A percentile compares a stretch with the other conserved stretches of the same genome.
Evolutionary conservation across 306 rosid species (phyloP).

Genomic region (Oemleria cerasiformis): DNA sequence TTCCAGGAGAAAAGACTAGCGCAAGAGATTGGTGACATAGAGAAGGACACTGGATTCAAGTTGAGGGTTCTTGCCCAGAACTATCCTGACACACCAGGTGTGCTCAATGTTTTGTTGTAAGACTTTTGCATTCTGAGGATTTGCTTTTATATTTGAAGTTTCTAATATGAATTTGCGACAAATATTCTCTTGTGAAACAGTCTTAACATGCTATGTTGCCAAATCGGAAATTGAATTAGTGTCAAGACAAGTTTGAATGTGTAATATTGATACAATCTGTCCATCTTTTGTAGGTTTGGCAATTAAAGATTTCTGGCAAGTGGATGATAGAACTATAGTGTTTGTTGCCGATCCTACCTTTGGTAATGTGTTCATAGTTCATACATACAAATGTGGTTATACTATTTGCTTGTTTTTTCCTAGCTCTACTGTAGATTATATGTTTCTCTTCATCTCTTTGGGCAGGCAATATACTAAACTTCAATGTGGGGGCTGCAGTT

Average conservation of each 20-base stretch:
- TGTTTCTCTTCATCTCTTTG: conserved; percentile 19
- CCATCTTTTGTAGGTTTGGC: conserved; percentile 67
- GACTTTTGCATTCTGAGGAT: neutral
- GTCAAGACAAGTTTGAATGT: neutral
- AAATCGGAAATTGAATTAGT: neutral
- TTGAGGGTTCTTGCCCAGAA: conserved; percentile 94
- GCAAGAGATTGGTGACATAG: conserved; percentile 67
- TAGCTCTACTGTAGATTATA: conserved; percentile 11
- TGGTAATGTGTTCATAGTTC: conserved; percentile 41
- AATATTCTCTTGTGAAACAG: neutral
- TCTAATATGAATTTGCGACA: neutral
- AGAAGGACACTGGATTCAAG: conserved; percentile 77
- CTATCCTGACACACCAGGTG: conserved; percentile 91
- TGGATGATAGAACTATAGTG: conserved; percentile 93
- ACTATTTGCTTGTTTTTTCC: neutral
- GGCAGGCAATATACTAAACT: conserved; percentile 86
- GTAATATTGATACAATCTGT: neutral
- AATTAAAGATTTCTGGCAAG: conserved; percentile 86
- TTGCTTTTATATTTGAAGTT: neutral
- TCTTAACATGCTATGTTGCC: neutral
- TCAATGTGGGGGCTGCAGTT: conserved; percentile 83
- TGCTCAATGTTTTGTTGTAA: neutral
- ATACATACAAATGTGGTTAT: neutral
- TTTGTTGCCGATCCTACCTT: conserved; percentile 99
- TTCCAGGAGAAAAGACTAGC: conserved; percentile 71